Percentiles rank a stretch among this genome's conserved stretches.
These are phyloP conservation scores for Pluteus cervinus DNA, from an alignment of 768 basidiomycete genomes.

Conservation along the genomic window DNA sequence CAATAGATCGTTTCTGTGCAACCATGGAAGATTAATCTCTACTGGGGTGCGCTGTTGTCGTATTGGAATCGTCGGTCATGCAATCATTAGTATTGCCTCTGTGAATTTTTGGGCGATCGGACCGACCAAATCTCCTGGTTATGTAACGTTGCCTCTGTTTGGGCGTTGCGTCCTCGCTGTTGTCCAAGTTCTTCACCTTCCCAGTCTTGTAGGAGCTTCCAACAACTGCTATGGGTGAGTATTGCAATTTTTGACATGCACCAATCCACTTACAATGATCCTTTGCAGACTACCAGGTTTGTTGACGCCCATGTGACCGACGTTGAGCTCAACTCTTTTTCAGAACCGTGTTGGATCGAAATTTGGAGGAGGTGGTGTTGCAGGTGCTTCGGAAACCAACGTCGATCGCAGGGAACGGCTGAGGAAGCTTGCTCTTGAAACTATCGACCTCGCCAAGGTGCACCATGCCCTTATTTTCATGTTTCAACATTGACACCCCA, in stretches of 20 bases:
- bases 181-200: too few species aligned
- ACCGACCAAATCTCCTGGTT: too few species aligned
- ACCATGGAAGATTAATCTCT: too few species aligned
- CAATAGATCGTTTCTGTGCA: conserved; percentile 56
- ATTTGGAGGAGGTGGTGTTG: conserved; percentile 94
- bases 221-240: conserved; percentile 37
- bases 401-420: conserved; percentile 93
- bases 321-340: not conserved
- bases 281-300: conserved; percentile 62
- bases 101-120: too few species aligned
- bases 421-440: conserved; percentile 92
- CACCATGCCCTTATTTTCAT: not conserved
- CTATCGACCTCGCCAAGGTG: conserved; percentile 96
- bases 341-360: conserved; percentile 95
- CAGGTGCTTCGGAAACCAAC: conserved; percentile 91
- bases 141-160: too few species aligned
- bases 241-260: conserved; percentile 1
- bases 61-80: too few species aligned
- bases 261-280: conserved; percentile 7
- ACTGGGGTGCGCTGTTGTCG: too few species aligned
- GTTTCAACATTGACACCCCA: conserved; percentile 10
- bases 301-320: conserved; percentile 9
- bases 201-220: too few species aligned
- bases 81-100: too few species aligned
- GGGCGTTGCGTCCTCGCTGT: too few species aligned